Evolutionary conservation across 805 yeast species (phyloP).

Genomic region (Candida suzukii): DNA sequence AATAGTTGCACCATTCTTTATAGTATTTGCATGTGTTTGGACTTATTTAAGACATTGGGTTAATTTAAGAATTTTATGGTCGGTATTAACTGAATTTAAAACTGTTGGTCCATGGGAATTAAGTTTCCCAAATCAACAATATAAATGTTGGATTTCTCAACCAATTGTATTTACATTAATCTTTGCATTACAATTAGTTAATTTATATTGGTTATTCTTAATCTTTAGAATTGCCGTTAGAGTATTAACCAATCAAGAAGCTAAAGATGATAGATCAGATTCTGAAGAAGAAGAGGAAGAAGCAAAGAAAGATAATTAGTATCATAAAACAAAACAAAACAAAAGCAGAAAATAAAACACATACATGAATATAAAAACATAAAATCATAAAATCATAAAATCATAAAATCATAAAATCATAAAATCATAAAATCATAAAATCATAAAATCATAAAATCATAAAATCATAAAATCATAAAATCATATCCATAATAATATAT

Average conservation of each 20-base stretch:
- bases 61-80: constrained; percentile 75
- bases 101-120: constrained; percentile 78
- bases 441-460: too few relatives aligned
- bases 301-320: constrained; percentile 10
- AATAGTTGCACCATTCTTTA: constrained; percentile 56
- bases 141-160: constrained; percentile 94
- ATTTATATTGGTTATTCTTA: constrained; percentile 80
- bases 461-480: too few relatives aligned
- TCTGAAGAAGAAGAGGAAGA: constrained; percentile 55
- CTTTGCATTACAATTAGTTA: constrained; percentile 76
- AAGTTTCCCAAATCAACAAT: constrained; percentile 86
- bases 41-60: constrained; percentile 82
- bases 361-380: too few relatives aligned
- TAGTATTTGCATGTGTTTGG: constrained; percentile 71
- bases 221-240: constrained; percentile 74
- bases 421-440: too few relatives aligned
- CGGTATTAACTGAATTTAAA: constrained; percentile 77
- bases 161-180: constrained; percentile 78
- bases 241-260: constrained; percentile 48
- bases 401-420: too few relatives aligned
- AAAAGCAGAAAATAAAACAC: too few relatives aligned
- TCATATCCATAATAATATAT: too few relatives aligned
- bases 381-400: too few relatives aligned
- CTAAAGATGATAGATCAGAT: constrained; percentile 82
- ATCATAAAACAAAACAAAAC: too few relatives aligned